These are phyloP conservation scores for Priceomyces castillae DNA, from an alignment of 805 yeast species.

Conservation along the genomic window DNA sequence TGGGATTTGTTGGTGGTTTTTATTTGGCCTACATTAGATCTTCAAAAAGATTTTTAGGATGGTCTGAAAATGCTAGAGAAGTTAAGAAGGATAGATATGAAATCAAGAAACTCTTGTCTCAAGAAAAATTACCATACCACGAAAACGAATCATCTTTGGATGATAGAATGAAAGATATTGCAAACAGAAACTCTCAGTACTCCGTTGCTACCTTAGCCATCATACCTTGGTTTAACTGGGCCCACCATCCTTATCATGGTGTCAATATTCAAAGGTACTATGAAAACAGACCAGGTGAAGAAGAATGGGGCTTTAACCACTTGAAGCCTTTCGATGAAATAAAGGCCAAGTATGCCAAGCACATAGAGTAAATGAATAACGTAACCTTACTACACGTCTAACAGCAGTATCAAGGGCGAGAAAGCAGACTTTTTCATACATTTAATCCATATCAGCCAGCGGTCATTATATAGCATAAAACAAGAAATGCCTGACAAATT, in stretches of 20 bases:
- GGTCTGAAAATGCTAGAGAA: conserved; percentile 68
- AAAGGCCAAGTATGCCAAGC: conserved; percentile 30
- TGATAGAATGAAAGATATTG: conserved; percentile 68
- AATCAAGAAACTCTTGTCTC: conserved; percentile 60
- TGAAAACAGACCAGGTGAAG: conserved; percentile 57
- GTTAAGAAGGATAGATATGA: conserved; percentile 72
- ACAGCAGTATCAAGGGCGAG: no score
- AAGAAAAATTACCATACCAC: conserved; percentile 68
- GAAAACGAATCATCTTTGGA: conserved; percentile 52
- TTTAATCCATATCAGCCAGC: no score
- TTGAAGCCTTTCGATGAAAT: conserved; percentile 53
- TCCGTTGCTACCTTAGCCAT: conserved; percentile 58
- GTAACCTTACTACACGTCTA: no score
- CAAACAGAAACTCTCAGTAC: conserved; percentile 75
- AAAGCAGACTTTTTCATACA: no score
- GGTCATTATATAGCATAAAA: no score
- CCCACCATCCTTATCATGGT: conserved; percentile 79
- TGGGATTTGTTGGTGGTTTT: conserved; percentile 76
- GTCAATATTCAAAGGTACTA: conserved; percentile 62
- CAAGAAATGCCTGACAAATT: no score
- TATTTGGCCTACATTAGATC: conserved; percentile 65
- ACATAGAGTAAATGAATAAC: conserved; percentile 17
- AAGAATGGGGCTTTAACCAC: conserved; percentile 49
- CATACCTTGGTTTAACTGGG: conserved; percentile 82
- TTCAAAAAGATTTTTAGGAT: conserved; percentile 73